phyloP scores from a whole-genome alignment of 148 eudicot species.

The Persicaria maculosa region DNA sequence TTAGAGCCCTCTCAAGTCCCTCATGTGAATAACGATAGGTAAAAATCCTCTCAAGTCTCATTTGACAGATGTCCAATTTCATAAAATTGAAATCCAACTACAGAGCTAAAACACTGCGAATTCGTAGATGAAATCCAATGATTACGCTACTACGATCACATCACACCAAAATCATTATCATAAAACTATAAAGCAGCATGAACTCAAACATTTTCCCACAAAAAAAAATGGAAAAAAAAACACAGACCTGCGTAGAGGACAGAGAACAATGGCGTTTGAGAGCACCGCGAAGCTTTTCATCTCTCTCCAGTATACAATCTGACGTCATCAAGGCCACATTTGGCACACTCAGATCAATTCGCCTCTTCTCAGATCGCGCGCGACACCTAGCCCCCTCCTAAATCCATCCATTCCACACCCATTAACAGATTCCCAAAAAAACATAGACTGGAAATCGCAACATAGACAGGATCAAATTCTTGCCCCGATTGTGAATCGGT shows the following conservation, averaged over 20 bases:
- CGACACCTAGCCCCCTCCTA: too few species aligned
- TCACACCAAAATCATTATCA: neutral
- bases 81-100: neutral
- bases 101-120: neutral
- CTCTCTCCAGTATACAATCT: constrained; percentile 37
- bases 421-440: too few species aligned
- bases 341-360: constrained; percentile 82
- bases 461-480: too few species aligned
- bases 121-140: neutral
- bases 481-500: too few species aligned
- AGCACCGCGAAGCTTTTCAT: constrained; percentile 34
- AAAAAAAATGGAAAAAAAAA: neutral
- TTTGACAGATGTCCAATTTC: neutral
- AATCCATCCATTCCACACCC: too few species aligned
- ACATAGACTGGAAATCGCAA: too few species aligned
- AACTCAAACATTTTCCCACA: neutral
- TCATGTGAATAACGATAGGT: too few species aligned
- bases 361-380: constrained; percentile 64
- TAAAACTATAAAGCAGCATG: constrained; percentile 3
- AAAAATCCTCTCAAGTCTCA: too few species aligned
- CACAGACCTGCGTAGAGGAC: constrained; percentile 68
- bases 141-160: neutral
- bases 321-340: constrained; percentile 55
- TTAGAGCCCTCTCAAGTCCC: too few species aligned
- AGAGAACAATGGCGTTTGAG: constrained; percentile 35